phyloP scores from a whole-genome alignment of 148 eudicot species.

The Talinum fruticosum region DNA sequence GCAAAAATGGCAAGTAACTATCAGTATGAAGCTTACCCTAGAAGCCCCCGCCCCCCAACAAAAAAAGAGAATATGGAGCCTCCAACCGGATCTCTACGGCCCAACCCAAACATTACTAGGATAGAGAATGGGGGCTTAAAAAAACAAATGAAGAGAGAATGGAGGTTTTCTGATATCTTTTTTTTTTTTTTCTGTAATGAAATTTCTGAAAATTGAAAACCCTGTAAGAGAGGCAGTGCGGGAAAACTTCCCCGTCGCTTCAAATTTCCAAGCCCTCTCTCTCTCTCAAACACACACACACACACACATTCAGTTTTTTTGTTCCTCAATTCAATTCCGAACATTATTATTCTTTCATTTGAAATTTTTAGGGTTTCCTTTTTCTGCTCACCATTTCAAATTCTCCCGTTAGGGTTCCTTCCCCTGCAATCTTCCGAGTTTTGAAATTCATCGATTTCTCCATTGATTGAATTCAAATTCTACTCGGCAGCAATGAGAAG shows the following conservation, averaged over 20 bases:
- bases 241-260: constrained; percentile 13
- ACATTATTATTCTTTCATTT: not conserved
- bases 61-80: too few relatives aligned
- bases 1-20: not conserved
- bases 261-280: not conserved
- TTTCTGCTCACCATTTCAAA: not conserved
- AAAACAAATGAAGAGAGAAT: not conserved
- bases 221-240: constrained; percentile 13
- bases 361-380: not conserved
- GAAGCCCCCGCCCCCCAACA: too few relatives aligned
- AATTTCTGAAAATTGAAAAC: constrained; percentile 7
- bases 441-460: not conserved
- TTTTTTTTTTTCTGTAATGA: too few relatives aligned
- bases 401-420: constrained; percentile 13
- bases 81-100: too few relatives aligned
- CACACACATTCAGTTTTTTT: not conserved
- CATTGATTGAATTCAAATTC: not conserved
- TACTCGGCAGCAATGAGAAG: constrained; percentile 17
- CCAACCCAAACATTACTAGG: too few relatives aligned
- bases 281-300: not conserved
- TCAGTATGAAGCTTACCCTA: not conserved
- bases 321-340: not conserved
- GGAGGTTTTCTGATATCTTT: too few relatives aligned
- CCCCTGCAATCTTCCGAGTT: not conserved
- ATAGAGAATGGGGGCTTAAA: too few relatives aligned